Evolutionary conservation across 805 yeast genomes (phyloP).

Genomic region (Kuraishia capsulata): DNA sequence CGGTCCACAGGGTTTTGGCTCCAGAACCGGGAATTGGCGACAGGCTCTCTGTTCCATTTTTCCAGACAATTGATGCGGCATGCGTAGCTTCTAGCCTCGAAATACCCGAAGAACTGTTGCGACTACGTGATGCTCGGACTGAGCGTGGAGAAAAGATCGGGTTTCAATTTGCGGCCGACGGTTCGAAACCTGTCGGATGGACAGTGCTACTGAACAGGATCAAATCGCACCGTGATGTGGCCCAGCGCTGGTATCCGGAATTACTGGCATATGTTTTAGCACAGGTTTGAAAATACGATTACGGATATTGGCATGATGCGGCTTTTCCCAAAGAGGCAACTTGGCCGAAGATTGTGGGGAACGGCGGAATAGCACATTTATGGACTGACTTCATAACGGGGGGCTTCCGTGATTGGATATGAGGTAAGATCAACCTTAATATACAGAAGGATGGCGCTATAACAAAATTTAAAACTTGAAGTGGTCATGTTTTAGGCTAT

Average conservation of each 20-base stretch:
- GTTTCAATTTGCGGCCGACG: constrained; percentile 21
- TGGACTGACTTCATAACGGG: too few species aligned
- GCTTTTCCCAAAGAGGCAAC: too few species aligned
- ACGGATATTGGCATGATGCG: too few species aligned
- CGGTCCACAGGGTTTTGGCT: constrained; percentile 34
- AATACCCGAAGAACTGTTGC: constrained; percentile 20
- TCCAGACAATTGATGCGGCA: constrained; percentile 35
- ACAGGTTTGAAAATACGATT: too few species aligned
- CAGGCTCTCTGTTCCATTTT: constrained; percentile 37
- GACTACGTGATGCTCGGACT: constrained; percentile 26
- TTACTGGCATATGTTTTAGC: constrained; percentile 23
- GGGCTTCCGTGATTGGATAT: too few species aligned
- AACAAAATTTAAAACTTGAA: too few species aligned
- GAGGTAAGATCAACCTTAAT: too few species aligned
- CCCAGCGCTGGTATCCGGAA: constrained; percentile 32
- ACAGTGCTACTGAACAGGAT: constrained; percentile 36
- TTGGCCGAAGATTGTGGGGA: too few species aligned
- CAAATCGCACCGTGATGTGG: constrained; percentile 34
- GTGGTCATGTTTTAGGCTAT: too few species aligned
- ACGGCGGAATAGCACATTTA: too few species aligned
- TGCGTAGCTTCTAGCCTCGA: constrained; percentile 21
- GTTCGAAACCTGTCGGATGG: constrained; percentile 32
- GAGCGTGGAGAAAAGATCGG: constrained; percentile 26
- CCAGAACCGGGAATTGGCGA: constrained; percentile 23
- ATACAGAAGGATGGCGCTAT: too few species aligned